Conservation (phyloP, 768 basidiomycete species). For the Porpolomopsis calyptriformis region DNA sequence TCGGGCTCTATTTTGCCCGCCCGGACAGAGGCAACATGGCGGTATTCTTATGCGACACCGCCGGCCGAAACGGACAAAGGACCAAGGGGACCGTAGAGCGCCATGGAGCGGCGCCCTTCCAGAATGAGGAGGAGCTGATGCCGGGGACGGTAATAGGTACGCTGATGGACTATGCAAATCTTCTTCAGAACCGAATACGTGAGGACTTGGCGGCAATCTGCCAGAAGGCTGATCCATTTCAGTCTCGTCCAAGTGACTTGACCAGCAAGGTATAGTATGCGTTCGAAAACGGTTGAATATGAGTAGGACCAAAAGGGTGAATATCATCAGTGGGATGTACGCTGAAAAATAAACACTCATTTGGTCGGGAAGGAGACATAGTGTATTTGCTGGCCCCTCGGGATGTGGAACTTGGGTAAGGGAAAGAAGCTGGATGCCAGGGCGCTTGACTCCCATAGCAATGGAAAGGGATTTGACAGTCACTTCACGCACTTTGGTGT, state of each 20-base stretch:
- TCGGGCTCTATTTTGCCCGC: not conserved
- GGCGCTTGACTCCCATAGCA: slow-evolving; percentile 73
- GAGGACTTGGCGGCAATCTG: no score
- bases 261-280: slow-evolving; percentile 3
- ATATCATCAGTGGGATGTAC: slow-evolving; percentile 58
- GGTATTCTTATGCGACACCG: slow-evolving; percentile 13
- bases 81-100: slow-evolving; percentile 8
- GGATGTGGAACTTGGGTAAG: slow-evolving; percentile 33
- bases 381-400: slow-evolving; percentile 37
- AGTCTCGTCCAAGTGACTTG: not conserved
- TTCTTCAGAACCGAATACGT: no score
- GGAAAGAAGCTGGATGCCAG: slow-evolving; percentile 87
- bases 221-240: no score
- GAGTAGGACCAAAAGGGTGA: slow-evolving; percentile 44
- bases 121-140: slow-evolving; percentile 5
- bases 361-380: slow-evolving; percentile 81
- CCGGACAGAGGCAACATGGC: not conserved
- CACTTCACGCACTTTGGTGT: slow-evolving; percentile 49
- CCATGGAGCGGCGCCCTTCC: not conserved
- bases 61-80: slow-evolving; percentile 12
- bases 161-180: not conserved
- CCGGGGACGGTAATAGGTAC: slow-evolving; percentile 14
- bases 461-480: slow-evolving; percentile 87
- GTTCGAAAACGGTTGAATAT: slow-evolving; percentile 15
- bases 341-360: slow-evolving; percentile 58